Percentiles rank a stretch among this genome's conserved stretches.
Conservation (phyloP, 345 rosid species). For the Eucalyptus pauciflora region DNA sequence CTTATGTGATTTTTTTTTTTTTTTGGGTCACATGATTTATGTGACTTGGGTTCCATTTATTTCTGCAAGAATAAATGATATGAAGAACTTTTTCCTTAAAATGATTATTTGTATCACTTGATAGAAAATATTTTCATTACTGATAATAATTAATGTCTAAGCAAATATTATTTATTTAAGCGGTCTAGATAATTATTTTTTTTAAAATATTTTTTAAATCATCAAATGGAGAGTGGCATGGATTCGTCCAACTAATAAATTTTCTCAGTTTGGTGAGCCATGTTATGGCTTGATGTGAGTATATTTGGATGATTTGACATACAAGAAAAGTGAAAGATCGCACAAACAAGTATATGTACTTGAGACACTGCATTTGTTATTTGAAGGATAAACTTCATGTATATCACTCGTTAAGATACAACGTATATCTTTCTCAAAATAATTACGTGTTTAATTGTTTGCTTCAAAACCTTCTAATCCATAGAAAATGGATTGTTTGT, state of each 20-base stretch:
- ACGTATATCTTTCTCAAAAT: not conserved
- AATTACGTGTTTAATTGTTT: not conserved
- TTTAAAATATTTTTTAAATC: not conserved
- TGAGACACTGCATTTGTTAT: not conserved
- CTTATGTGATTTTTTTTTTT: not conserved
- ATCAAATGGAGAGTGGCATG: not conserved
- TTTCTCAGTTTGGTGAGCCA: not conserved
- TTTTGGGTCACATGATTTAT: not conserved
- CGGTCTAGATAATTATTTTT: too few relatives aligned
- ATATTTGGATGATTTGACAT: not conserved
- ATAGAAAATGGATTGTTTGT: not conserved
- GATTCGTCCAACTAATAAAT: not conserved
- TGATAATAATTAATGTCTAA: not conserved
- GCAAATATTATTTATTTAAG: not conserved
- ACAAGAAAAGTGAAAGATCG: not conserved
- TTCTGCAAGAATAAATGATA: not conserved
- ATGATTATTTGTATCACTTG: not conserved
- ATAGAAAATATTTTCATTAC: not conserved
- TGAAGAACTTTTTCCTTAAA: not conserved
- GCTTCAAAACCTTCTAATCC: not conserved
- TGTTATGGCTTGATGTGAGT: not conserved
- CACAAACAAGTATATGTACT: not conserved
- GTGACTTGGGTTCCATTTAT: not conserved
- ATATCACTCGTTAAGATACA: not conserved
- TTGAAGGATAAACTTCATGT: not conserved